Conservation (phyloP, 106 monocot genomes). For the Allium fistulosum region DNA sequence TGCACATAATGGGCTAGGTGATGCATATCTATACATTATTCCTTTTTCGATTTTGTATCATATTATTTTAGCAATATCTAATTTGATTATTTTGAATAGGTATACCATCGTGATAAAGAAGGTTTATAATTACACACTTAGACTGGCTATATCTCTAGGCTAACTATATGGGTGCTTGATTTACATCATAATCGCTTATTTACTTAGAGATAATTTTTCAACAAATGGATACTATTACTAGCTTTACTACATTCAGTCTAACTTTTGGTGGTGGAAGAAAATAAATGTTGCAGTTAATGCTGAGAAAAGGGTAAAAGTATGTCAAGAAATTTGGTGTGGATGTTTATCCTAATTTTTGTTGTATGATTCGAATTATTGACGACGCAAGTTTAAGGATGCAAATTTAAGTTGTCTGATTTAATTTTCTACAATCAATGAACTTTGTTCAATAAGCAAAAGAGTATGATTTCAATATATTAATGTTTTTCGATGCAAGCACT, state of each 20-base stretch:
- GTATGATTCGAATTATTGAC: not conserved
- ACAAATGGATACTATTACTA: conserved; percentile 53
- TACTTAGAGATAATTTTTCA: conserved; percentile 78
- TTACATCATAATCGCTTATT: conserved; percentile 61
- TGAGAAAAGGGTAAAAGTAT: conserved; percentile 38
- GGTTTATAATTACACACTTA: conserved; percentile 57
- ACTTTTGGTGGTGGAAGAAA: conserved; percentile 85
- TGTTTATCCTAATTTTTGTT: no score
- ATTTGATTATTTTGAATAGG: conserved; percentile 17
- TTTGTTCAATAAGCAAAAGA: no score
- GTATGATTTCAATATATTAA: no score
- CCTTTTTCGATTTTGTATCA: no score
- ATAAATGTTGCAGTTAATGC: conserved; percentile 35
- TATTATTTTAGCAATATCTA: not conserved
- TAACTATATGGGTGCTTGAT: conserved; percentile 92
- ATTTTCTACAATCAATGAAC: not conserved
- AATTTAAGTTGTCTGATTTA: not conserved
- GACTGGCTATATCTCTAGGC: conserved; percentile 62
- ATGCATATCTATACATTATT: no score
- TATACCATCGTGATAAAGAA: conserved; percentile 69
- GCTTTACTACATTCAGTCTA: conserved; percentile 80
- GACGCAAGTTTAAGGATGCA: not conserved
- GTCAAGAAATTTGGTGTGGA: not conserved
- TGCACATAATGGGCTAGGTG: no score
- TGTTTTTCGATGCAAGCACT: no score